Evolutionary conservation across 1,284 basidiomycete species (phyloP).

Genomic region (Cryptococcus amylolentus): DNA sequence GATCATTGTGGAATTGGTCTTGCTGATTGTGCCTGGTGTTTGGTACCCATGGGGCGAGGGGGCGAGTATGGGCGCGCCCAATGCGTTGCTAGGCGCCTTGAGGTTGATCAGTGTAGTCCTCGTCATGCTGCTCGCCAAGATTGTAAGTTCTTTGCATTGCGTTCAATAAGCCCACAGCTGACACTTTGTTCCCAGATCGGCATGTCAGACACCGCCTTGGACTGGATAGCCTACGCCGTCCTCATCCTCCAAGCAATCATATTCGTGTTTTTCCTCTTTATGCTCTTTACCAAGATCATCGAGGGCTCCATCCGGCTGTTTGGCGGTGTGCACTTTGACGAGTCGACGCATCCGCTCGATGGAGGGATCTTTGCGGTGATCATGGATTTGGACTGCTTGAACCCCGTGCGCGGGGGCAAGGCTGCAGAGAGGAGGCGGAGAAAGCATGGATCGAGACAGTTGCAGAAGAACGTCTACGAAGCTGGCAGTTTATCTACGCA

Average conservation of each 20-base stretch:
- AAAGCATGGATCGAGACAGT: slow-evolving; percentile 40
- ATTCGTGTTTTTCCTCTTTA: slow-evolving; percentile 72
- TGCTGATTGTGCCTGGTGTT: slow-evolving; percentile 78
- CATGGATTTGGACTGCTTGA: slow-evolving; percentile 54
- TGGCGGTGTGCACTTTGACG: slow-evolving; percentile 77
- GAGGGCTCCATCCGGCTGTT: slow-evolving; percentile 78
- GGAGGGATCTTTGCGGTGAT: slow-evolving; percentile 77
- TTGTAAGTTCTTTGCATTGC: slow-evolving; percentile 58
- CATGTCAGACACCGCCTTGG: slow-evolving; percentile 68
- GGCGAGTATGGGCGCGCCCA: slow-evolving; percentile 90
- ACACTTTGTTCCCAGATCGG: slow-evolving; percentile 59
- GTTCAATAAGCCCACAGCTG: slow-evolving; percentile 19
- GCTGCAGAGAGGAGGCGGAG: slow-evolving; percentile 56
- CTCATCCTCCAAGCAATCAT: slow-evolving; percentile 81
- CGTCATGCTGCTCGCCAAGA: slow-evolving; percentile 78
- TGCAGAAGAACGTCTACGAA: slow-evolving; percentile 43
- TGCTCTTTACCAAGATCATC: slow-evolving; percentile 77
- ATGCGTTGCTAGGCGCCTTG: slow-evolving; percentile 84
- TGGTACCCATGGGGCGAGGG: slow-evolving; percentile 97
- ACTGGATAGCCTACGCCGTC: slow-evolving; percentile 92
- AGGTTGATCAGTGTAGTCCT: slow-evolving; percentile 85
- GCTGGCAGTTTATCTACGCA: slow-evolving; percentile 46
- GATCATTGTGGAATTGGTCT: slow-evolving; percentile 74
- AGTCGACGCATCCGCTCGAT: slow-evolving; percentile 71
- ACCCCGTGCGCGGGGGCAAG: slow-evolving; percentile 67